Base-by-base conservation (phyloP, 2,329 filamentous ascomycete species). In the Dothistroma septosporum region DNA sequence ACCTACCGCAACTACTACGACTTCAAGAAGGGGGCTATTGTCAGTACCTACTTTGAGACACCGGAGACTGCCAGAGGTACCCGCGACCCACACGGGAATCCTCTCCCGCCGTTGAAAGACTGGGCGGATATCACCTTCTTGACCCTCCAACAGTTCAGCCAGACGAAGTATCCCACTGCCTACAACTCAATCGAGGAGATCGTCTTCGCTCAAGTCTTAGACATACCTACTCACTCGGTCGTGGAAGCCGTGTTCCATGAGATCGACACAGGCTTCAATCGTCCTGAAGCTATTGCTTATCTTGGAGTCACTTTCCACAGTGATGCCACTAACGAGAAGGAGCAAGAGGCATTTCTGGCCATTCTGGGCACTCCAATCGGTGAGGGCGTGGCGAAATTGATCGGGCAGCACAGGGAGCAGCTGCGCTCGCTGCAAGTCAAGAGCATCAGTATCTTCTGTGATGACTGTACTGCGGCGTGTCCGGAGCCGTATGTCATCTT, bases 311-410 rank as follows among this genome's bases (percentile, higher is more conserved):
- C 10, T 11, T 37, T 37, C 7, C 33, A 16, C 33, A 16, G 10
- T 11, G 33, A 16, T 11, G 10, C 33, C 33, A 16, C 33, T 37
- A 9, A 37, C 7, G 33, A 37, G 33, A 16, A 11, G 33, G 33
- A 9, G 3, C 33, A 16, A 37, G 55, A 64, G 12, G 55, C 52
- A 9, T 59, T 62, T n/a, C 46, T 57, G 16, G 61, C 62, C 22
- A 32, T 66, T 4, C 19, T 66, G 16, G 60, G 53, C 4, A 54
- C 57, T 10, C 61, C 63, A 10, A 59, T 64, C 48, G 65, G 59
- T 19, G 31, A 35, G 8, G 61, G 57, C 8, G 56, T 57, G 12
- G 63, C 61, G 2, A 65, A 57, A 28, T 47, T 66, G 7, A 37
- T 65, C 4, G 55, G 54, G 1, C 59, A 65, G 47, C 65, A 65